These are phyloP conservation scores for Tulasnella sp. DNA, from an alignment of 768 basidiomycete genomes.

Conservation along the genomic window DNA sequence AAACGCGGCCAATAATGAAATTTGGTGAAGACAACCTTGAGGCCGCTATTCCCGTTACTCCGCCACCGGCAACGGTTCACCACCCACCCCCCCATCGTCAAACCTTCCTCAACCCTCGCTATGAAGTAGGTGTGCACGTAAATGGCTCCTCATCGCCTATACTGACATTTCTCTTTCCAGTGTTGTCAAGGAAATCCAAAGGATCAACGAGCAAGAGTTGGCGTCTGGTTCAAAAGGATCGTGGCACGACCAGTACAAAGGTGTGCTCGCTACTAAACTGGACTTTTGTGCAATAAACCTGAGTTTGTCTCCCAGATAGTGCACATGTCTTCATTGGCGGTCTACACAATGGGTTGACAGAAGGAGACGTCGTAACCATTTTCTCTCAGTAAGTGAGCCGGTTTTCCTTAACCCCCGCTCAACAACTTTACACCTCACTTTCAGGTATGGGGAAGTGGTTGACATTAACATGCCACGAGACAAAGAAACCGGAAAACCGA, in stretches of 20 bases:
- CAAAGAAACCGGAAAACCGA: conserved; percentile 84
- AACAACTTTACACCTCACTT: background rate
- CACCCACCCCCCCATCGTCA: background rate
- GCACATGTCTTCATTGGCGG: conserved; percentile 95
- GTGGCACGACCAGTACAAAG: conserved; percentile 97
- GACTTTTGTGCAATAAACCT: conserved; percentile 23
- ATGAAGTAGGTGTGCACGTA: background rate
- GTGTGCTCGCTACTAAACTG: conserved; percentile 37
- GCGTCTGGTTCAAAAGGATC: conserved; percentile 63
- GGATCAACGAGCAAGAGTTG: conserved; percentile 88
- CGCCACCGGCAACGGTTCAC: background rate
- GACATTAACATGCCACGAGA: conserved; percentile 94
- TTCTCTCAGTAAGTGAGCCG: conserved; percentile 82
- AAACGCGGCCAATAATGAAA: background rate
- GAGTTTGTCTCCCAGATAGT: conserved; percentile 55
- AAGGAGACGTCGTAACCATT: conserved; percentile 95
- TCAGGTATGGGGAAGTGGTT: conserved; percentile 93
- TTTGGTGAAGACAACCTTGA: background rate
- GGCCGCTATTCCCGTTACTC: background rate
- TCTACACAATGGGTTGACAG: conserved; percentile 81
- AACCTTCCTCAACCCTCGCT: background rate
- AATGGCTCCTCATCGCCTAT: background rate
- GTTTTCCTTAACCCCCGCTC: conserved; percentile 21
- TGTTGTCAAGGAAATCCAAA: conserved; percentile 88
- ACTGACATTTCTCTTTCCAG: conserved; percentile 43